Evolutionary conservation across 2,329 filamentous ascomycete genomes (phyloP).

Genomic region (Paracorniculantispora psalliotae): DNA sequence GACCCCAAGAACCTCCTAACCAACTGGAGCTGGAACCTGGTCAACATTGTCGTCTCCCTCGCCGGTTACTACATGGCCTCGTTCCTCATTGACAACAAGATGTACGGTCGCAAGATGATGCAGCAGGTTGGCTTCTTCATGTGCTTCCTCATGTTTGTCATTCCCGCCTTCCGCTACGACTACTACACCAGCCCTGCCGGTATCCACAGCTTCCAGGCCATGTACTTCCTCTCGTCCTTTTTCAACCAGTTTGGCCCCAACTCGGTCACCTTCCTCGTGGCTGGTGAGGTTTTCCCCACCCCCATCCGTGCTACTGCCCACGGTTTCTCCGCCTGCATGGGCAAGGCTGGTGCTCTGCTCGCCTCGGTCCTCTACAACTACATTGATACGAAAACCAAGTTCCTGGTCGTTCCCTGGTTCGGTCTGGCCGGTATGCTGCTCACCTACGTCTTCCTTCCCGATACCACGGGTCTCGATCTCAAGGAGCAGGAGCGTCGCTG

Average conservation of each 20-base stretch:
- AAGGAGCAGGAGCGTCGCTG: constrained; percentile 97
- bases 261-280: constrained; percentile 91
- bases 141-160: constrained; percentile 88
- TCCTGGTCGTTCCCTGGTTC: constrained; percentile 93
- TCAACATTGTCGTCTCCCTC: constrained; percentile 84
- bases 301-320: constrained; percentile 90
- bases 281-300: constrained; percentile 93
- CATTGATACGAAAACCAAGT: constrained; percentile 78
- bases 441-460: constrained; percentile 83
- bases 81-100: constrained; percentile 89
- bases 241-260: constrained; percentile 99
- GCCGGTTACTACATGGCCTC: constrained; percentile 86
- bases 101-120: constrained; percentile 95
- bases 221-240: constrained; percentile 97
- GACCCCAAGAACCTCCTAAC: constrained; percentile 70
- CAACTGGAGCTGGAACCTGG: constrained; percentile 85
- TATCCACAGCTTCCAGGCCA: constrained; percentile 88
- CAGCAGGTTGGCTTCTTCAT: constrained; percentile 90
- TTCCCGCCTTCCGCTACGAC: constrained; percentile 82
- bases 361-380: constrained; percentile 93
- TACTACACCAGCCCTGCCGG: constrained; percentile 70
- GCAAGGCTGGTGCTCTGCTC: constrained; percentile 82
- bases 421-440: constrained; percentile 81
- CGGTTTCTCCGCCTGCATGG: constrained; percentile 86
- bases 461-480: constrained; percentile 92